Evolutionary conservation across 1,284 basidiomycete genomes (phyloP).

Genomic region (Heimioporus retisporus): DNA sequence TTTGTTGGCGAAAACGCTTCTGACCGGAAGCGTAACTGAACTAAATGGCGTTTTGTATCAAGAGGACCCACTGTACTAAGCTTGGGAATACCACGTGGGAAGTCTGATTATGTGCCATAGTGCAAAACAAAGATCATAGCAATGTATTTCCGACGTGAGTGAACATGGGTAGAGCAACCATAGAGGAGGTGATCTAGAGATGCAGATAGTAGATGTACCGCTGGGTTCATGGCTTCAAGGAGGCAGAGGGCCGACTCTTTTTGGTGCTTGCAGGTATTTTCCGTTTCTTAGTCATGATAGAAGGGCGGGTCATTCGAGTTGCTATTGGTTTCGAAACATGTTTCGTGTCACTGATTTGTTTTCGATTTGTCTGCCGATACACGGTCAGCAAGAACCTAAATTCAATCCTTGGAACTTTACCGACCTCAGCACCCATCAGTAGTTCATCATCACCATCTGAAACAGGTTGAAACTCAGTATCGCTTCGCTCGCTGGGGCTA

Average conservation of each 20-base stretch:
- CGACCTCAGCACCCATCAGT: conserved; percentile 62
- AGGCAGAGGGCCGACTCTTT: conserved; percentile 21
- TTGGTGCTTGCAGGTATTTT: conserved; percentile 25
- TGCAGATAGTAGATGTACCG: too few relatives aligned
- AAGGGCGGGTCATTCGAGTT: conserved; percentile 15
- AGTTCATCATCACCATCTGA: conserved; percentile 67
- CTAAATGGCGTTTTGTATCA: neutral
- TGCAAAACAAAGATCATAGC: conserved; percentile 2
- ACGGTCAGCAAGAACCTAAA: conserved; percentile 14
- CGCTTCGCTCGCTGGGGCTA: conserved; percentile 28
- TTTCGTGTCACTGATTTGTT: conserved; percentile 46
- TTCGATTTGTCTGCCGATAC: conserved; percentile 45
- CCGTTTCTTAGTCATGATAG: conserved; percentile 31
- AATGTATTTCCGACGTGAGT: conserved; percentile 20
- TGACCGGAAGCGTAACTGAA: conserved; percentile 28
- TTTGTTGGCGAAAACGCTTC: conserved; percentile 60
- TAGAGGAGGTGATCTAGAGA: conserved; percentile 17
- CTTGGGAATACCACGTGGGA: conserved; percentile 1
- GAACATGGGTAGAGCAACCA: conserved; percentile 7
- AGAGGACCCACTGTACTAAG: neutral
- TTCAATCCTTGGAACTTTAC: conserved; percentile 19
- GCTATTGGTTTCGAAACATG: conserved; percentile 20
- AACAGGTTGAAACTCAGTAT: conserved; percentile 32
- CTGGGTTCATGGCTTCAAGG: conserved; percentile 18
- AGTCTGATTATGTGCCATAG: conserved; percentile 19